phyloP scores from a whole-genome alignment of 345 rosid species.

The Eucalyptus polyanthemos region DNA sequence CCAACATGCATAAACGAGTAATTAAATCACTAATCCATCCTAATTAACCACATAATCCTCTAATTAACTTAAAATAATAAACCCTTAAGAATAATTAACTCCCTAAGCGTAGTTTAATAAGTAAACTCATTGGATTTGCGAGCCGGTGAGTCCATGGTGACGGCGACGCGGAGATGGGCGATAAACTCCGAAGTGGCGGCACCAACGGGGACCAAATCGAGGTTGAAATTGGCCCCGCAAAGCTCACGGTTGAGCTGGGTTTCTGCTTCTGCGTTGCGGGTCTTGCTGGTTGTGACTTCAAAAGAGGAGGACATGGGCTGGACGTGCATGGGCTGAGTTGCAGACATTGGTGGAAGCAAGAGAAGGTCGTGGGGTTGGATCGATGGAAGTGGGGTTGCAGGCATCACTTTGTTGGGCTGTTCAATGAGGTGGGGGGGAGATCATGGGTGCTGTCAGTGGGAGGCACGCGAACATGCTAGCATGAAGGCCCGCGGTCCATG shows the following conservation, averaged over 20 bases:
- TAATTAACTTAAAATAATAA: too few species aligned
- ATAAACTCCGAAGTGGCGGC: accelerated
- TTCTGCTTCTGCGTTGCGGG: accelerated
- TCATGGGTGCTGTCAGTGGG: accelerated
- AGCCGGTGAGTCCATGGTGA: accelerated
- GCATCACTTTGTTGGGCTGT: too few species aligned
- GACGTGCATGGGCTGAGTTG: too few species aligned
- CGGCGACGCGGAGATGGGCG: accelerated
- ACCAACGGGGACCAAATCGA: accelerated
- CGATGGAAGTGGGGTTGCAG: accelerated
- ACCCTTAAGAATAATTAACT: too few species aligned
- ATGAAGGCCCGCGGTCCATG: accelerated
- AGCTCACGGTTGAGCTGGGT: accelerated
- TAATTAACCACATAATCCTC: accelerated
- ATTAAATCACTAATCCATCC: too few species aligned
- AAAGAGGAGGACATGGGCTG: too few species aligned
- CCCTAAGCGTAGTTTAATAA: accelerated
- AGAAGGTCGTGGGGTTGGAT: too few species aligned
- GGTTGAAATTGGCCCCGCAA: accelerated
- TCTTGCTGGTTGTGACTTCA: accelerated
- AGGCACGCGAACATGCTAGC: too few species aligned
- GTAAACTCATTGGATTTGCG: too few species aligned
- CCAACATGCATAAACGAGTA: too few species aligned
- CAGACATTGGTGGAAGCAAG: too few species aligned
- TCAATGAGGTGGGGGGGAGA: too few species aligned